phyloP scores from a whole-genome alignment of 345 rosid species.

The Gossypium turneri region DNA sequence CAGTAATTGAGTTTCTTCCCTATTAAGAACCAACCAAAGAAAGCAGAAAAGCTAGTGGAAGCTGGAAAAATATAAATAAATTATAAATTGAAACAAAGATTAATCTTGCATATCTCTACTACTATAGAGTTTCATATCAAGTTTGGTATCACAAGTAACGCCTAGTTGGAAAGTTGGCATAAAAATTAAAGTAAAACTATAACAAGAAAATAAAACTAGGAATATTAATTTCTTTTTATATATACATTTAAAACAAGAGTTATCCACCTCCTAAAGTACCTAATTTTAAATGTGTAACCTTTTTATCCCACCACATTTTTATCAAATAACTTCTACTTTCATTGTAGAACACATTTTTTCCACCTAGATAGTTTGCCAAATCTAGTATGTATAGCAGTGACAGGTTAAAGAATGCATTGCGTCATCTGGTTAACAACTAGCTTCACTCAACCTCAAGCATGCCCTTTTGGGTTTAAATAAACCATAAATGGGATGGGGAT shows the following conservation, averaged over 20 bases:
- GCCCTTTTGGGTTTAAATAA: not conserved
- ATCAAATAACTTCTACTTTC: not conserved
- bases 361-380: not conserved
- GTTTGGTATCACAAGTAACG: not conserved
- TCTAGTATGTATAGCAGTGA: no score
- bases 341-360: not conserved
- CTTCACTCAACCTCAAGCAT: not conserved
- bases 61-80: not conserved
- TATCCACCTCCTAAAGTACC: not conserved
- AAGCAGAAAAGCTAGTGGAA: constrained; percentile 8
- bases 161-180: not conserved
- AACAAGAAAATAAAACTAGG: not conserved
- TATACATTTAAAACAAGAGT: not conserved
- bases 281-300: not conserved
- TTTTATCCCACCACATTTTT: not conserved
- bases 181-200: not conserved
- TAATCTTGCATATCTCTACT: not conserved
- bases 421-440: not conserved
- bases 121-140: not conserved
- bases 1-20: not conserved
- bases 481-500: not conserved
- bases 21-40: not conserved
- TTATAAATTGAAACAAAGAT: not conserved
- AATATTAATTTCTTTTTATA: not conserved
- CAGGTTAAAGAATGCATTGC: not conserved